These are phyloP conservation scores for Cryptococcus sp. DNA, from an alignment of 1,284 basidiomycete genomes.

Conservation along the genomic window DNA sequence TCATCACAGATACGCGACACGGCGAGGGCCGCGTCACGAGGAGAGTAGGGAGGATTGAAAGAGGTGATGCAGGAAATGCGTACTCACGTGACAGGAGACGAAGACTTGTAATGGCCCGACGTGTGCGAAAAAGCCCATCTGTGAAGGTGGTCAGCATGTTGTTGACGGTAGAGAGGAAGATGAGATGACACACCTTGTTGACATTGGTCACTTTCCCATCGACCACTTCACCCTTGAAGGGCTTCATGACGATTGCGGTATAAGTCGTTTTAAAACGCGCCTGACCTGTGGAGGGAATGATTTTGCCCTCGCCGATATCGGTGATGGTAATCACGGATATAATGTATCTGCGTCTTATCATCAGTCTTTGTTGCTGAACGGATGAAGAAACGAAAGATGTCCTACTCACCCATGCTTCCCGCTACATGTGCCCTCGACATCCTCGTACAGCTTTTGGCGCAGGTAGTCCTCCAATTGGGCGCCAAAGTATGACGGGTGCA, in stretches of 20 bases:
- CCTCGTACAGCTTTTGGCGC: constrained; percentile 87
- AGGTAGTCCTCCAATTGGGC: constrained; percentile 92
- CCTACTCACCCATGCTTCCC: constrained; percentile 75
- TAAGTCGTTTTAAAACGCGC: constrained; percentile 90
- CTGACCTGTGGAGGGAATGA: constrained; percentile 87
- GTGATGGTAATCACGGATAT: constrained; percentile 90
- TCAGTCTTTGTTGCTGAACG: not conserved
- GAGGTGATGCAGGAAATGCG: not conserved
- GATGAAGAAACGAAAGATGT: not conserved
- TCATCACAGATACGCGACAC: constrained; percentile 23
- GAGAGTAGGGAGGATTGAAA: not conserved
- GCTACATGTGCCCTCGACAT: constrained; percentile 96
- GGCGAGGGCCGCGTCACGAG: not conserved
- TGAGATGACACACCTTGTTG: constrained; percentile 71
- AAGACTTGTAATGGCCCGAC: constrained; percentile 91
- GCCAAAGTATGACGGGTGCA: constrained; percentile 98
- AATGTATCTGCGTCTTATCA: constrained; percentile 67
- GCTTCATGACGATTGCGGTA: constrained; percentile 93
- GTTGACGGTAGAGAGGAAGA: not conserved
- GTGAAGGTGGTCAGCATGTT: not conserved
- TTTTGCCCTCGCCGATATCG: constrained; percentile 87
- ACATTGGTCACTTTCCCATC: constrained; percentile 96
- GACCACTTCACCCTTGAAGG: constrained; percentile 98
- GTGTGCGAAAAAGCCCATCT: constrained; percentile 99
- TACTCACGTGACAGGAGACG: constrained; percentile 85